Base-by-base conservation (phyloP, 345 rosid genomes). In the Sonneratia alba region DNA sequence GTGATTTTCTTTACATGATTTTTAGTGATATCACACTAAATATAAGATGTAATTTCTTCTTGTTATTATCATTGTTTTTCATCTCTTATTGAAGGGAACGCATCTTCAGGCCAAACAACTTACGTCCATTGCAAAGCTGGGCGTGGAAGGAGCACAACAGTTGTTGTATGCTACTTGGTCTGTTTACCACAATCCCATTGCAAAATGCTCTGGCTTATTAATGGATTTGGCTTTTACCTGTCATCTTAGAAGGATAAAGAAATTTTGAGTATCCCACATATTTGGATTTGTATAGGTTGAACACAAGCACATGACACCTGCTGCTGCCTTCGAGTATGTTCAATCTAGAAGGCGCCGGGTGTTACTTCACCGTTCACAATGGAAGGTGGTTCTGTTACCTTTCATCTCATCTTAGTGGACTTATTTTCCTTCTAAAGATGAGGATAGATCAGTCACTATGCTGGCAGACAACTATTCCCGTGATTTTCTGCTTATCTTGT, bases 91-190 rank as follows among this genome's bases (percentile, higher is more conserved):
- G 55, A 75, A 91, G 98, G 80, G 73, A 89, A 89, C 66, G 74
- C 87, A 37, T 83, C 81, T 51, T 78, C 81, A 37, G 83, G 93
- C 74, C 86, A 72, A 73, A 91, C 86, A 53, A 91, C 96, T 7
- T 89, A 89, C 64, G 96, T 91, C 55, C 98, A 93, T 78, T 91
- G 98, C 79, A 93, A 93, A 80, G 96, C 98, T 78, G 98, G 97
- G 49, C 86, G 96, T 3, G 97, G 98, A 79, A 84, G 97, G 79
- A 93, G 98, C 80, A 91, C 97, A 9, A 88, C 93, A 6, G 82
- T 93, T 76, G 93, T 88, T 79, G 91, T 93, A 63, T 91, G 96
- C 73, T 91, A 93, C 79, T 82, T 93, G 87, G 98, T 56, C n/a
- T 8, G 66, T 43, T 71, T 57, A 22, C 53, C 34, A 18, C 34